Base-by-base conservation (phyloP, 805 yeast genomes). In the Hanseniaspora mollemarum region DNA sequence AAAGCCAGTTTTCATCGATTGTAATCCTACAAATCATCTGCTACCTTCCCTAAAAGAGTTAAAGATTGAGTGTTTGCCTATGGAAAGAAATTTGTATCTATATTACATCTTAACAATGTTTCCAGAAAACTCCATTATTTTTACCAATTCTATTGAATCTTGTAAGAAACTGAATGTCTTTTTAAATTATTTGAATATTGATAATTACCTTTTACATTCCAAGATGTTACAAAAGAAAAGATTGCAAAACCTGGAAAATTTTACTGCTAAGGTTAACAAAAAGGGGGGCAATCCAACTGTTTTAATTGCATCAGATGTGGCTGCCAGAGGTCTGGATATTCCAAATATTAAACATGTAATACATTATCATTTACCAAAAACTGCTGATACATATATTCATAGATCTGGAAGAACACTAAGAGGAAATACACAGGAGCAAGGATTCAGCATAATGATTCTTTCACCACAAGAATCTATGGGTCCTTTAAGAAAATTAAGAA, bases 371-470 rank as follows among this genome's bases (percentile, higher is more conserved):
- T 72, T 92, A 55, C 97, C 98, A 10, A 74, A 97, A 55, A 74
- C 94, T 15, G 96, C 96, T 0, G 98, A 92, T 61, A 80, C 87
- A 46, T 92, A 92, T 62, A 81, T 92, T 58, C 98, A 92, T 67
- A 76, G 98, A 64, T 85, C 96, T 1, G 98, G 98, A 54, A 80
- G 98, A 75, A 92, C 98, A n/a, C 97, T 95, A 0, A 82, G 98
- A 71, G 96, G 94, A 1, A 65, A 65, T 32, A 38, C 49, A 10
- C 39, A 38, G 39, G 51, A 35, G 22, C 90, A 85, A 62, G 98
- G 98, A 71, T 95, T 92, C n/a, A 83, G 96, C 2, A 81, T 92
- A 45, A 80, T 87, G 77, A 71, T 92, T 49, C 87, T 96, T 60
- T 84, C 95, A 4, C 96, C 96, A 15, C 87, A 84, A 54, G 99